These are phyloP conservation scores for Ustilago trichophora DNA, from an alignment of 1,284 basidiomycete genomes.

Conservation along the genomic window DNA sequence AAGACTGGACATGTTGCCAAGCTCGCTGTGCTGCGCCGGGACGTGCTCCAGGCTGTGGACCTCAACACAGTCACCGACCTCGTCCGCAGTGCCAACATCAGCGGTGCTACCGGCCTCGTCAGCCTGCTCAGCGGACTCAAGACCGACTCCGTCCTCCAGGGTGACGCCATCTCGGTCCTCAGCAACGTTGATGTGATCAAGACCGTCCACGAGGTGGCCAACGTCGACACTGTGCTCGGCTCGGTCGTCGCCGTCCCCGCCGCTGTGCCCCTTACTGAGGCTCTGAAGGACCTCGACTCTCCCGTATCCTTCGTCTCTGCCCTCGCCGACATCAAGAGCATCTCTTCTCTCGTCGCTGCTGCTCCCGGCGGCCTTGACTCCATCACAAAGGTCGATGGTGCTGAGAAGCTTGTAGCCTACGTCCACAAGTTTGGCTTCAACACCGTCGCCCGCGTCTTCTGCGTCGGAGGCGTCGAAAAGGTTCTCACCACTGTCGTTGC, in stretches of 20 bases:
- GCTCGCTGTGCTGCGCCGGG: background rate
- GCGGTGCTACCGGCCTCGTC: constrained; percentile 6
- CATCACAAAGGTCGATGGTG: constrained; percentile 17
- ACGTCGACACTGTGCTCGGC: constrained; percentile 8
- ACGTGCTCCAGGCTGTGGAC: background rate
- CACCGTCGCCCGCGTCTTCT: constrained; percentile 3
- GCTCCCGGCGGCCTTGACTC: constrained; percentile 1
- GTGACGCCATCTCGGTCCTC: constrained; percentile 11
- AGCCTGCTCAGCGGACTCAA: constrained; percentile 4
- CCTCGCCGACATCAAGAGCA: constrained; percentile 14
- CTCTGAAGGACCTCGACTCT: constrained; percentile 12
- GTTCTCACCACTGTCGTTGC: constrained; percentile 11
- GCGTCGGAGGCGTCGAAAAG: background rate
- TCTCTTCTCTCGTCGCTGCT: constrained; percentile 12
- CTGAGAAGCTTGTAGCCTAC: constrained; percentile 18
- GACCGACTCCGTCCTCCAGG: constrained; percentile 7
- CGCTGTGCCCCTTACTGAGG: constrained; percentile 8
- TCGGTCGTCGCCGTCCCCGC: constrained; percentile 4
- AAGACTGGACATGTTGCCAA: background rate
- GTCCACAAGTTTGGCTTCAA: constrained; percentile 5
- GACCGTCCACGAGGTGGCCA: constrained; percentile 15
- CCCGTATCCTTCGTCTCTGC: constrained; percentile 13
- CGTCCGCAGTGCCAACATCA: background rate
- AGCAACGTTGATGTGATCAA: constrained; percentile 8
- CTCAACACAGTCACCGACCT: background rate